phyloP scores from a whole-genome alignment of 768 basidiomycete species.

The Exidia glandulosa region DNA sequence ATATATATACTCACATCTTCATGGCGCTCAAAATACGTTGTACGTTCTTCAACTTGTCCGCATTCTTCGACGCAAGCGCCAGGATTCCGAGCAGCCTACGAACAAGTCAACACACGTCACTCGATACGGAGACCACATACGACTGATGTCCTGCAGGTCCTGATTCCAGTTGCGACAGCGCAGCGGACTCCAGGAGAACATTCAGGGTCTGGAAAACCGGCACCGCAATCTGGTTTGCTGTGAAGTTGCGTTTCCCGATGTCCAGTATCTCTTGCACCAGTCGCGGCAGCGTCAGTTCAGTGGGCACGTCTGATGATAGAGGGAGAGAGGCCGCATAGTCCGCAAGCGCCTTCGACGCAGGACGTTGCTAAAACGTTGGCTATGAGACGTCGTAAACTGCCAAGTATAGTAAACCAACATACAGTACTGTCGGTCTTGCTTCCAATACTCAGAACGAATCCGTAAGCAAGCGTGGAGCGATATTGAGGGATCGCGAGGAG shows the following conservation, averaged over 20 bases:
- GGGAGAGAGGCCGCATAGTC: constrained; percentile 47
- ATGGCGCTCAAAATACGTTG: constrained; percentile 71
- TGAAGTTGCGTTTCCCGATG: constrained; percentile 40
- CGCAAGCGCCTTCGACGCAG: constrained; percentile 50
- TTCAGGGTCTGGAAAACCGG: constrained; percentile 72
- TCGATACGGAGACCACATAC: constrained; percentile 31
- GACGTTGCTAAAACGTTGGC: constrained; percentile 46
- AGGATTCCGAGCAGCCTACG: constrained; percentile 47
- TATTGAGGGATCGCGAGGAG: constrained; percentile 55
- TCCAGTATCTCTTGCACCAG: constrained; percentile 48
- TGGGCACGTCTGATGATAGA: constrained; percentile 15
- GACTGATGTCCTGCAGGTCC: constrained; percentile 36
- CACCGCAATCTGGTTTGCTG: constrained; percentile 65
- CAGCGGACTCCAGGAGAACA: constrained; percentile 59
- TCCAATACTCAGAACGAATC: constrained; percentile 68
- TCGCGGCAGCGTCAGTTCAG: constrained; percentile 35
- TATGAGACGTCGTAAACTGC: constrained; percentile 4
- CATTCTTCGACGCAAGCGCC: constrained; percentile 46
- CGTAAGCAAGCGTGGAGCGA: constrained; percentile 49
- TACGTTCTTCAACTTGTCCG: constrained; percentile 66
- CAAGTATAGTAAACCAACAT: no score
- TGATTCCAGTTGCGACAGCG: constrained; percentile 37
- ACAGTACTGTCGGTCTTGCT: constrained; percentile 83
- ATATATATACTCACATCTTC: constrained; percentile 53
- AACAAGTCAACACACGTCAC: constrained; percentile 3